These are phyloP conservation scores for Stellera chamaejasme DNA, from an alignment of 345 rosid genomes.

Conservation along the genomic window DNA sequence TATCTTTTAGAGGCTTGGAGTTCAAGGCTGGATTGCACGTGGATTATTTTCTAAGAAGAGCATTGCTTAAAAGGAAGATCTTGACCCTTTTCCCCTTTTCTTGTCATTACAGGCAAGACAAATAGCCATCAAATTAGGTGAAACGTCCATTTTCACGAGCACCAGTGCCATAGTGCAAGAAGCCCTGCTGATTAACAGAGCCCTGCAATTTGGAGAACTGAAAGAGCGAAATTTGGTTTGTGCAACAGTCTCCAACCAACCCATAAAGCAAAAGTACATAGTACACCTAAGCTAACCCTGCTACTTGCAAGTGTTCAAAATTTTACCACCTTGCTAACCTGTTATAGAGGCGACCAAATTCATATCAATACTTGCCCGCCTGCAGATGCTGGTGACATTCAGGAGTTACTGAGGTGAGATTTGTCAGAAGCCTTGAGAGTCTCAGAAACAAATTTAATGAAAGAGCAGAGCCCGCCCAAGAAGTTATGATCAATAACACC, in stretches of 20 bases:
- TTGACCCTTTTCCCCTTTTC: constrained; percentile 7
- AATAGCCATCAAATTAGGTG: constrained; percentile 10
- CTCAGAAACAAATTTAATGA: constrained; percentile 71
- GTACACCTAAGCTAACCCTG: background rate
- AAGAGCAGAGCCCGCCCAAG: constrained; percentile 90
- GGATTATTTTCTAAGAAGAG: constrained; percentile 29
- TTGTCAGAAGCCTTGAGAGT: constrained; percentile 16
- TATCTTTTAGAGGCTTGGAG: constrained; percentile 26
- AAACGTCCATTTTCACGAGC: constrained; percentile 19
- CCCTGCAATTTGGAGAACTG: no score
- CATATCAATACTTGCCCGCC: constrained; percentile 13
- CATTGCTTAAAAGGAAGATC: constrained; percentile 37
- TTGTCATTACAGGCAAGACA: constrained; percentile 33
- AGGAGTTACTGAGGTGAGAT: no score
- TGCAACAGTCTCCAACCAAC: background rate
- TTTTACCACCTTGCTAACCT: no score
- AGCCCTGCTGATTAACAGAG: constrained; percentile 2
- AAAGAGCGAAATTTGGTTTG: background rate
- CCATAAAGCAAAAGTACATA: no score
- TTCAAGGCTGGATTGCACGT: constrained; percentile 33
- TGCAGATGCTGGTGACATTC: constrained; percentile 11
- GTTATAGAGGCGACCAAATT: constrained; percentile 1
- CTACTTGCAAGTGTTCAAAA: background rate
- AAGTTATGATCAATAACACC: constrained; percentile 93
- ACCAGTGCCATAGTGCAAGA: background rate